Conservation (phyloP, 2,329 filamentous ascomycete genomes). For the Ophiostoma sp. region DNA sequence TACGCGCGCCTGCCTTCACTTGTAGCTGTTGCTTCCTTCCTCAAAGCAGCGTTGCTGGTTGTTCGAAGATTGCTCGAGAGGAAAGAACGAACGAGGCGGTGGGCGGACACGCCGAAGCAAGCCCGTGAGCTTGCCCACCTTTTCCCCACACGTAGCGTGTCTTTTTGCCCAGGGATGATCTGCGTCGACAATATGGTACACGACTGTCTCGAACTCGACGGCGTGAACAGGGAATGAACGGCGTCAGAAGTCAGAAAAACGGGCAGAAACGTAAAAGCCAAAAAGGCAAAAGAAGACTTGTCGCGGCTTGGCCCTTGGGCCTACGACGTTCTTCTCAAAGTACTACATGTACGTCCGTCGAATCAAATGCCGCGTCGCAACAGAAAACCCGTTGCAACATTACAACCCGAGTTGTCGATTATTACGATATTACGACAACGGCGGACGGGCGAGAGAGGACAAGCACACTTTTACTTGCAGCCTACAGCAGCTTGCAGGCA, state of each 20-base stretch:
- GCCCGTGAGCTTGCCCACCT: slow-evolving; percentile 9
- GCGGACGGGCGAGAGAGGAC: not conserved
- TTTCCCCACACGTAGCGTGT: slow-evolving; percentile 1
- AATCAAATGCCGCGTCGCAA: slow-evolving; percentile 3
- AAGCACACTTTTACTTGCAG: not conserved
- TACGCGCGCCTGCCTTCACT: not conserved
- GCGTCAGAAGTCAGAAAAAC: not conserved
- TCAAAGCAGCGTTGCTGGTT: not conserved
- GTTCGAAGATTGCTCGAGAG: not conserved
- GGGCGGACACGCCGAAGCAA: slow-evolving; percentile 17
- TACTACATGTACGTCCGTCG: not conserved
- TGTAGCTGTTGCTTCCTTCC: not conserved
- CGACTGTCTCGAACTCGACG: not conserved
- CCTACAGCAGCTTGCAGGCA: not conserved
- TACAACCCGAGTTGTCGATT: not conserved
- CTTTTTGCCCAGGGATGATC: slow-evolving; percentile 2
- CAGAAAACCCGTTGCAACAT: not conserved
- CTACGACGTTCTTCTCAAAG: not conserved
- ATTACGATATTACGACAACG: not conserved
- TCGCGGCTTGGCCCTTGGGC: not conserved
- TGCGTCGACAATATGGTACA: not conserved
- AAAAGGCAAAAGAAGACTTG: too few species aligned
- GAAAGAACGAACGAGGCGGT: slow-evolving; percentile 5
- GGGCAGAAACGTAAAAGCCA: not conserved
- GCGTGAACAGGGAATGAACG: not conserved